Evolutionary conservation across 306 rosid species (phyloP).

Genomic region (Benincasa hispida): DNA sequence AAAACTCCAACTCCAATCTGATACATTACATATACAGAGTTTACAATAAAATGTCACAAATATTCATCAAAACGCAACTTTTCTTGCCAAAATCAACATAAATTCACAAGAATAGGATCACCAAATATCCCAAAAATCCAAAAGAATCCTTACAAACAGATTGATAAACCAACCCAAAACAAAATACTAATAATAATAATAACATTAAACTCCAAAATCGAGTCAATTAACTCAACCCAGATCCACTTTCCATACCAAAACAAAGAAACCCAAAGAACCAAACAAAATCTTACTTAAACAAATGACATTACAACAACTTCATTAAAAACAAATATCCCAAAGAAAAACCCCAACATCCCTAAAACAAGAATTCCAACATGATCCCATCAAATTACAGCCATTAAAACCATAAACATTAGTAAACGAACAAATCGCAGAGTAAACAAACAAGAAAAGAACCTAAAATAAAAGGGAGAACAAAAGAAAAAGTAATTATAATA

Average conservation of each 20-base stretch:
- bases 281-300: neutral
- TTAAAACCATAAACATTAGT: neutral
- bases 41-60: neutral
- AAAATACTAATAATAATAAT: neutral
- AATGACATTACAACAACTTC: neutral
- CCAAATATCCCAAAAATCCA: neutral
- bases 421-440: neutral
- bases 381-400: neutral
- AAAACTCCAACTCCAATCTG: neutral
- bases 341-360: neutral
- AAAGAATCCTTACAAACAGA: neutral
- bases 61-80: neutral
- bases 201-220: neutral
- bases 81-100: neutral
- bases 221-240: conserved; percentile 1
- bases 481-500: neutral
- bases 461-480: neutral
- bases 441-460: neutral
- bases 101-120: neutral
- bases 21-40: neutral
- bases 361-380: neutral
- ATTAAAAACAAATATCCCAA: neutral
- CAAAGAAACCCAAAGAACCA: neutral
- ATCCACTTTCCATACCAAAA: neutral
- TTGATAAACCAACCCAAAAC: neutral